These are phyloP conservation scores for Rhinocladiella mackenziei DNA, from an alignment of 2,329 filamentous ascomycete species.

Conservation along the genomic window DNA sequence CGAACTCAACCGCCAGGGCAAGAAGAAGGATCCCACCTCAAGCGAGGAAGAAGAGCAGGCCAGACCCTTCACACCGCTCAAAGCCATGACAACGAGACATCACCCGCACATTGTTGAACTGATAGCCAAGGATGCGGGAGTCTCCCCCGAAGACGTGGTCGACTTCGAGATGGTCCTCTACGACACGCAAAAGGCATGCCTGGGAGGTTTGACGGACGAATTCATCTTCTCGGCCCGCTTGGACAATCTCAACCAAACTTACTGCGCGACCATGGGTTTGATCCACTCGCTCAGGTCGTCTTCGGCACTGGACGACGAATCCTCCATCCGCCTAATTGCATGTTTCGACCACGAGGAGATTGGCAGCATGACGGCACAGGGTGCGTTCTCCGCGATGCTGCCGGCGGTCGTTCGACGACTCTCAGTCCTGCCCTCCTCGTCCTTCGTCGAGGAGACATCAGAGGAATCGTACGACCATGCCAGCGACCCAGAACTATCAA, in stretches of 20 bases:
- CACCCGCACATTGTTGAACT: slow-evolving; percentile 83
- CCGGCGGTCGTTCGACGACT: slow-evolving; percentile 82
- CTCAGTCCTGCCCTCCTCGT: slow-evolving; percentile 67
- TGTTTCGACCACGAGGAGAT: slow-evolving; percentile 99
- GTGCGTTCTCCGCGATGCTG: slow-evolving; percentile 86
- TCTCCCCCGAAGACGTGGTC: slow-evolving; percentile 66
- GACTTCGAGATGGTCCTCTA: slow-evolving; percentile 98
- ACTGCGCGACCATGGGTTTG: slow-evolving; percentile 80
- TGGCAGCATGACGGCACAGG: slow-evolving; percentile 85
- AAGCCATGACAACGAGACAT: slow-evolving; percentile 74
- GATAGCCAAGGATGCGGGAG: slow-evolving; percentile 73
- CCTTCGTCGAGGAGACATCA: slow-evolving; percentile 48
- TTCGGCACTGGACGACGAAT: slow-evolving; percentile 67
- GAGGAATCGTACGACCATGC: slow-evolving; percentile 63
- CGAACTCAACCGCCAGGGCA: slow-evolving; percentile 72
- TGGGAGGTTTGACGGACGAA: slow-evolving; percentile 88
- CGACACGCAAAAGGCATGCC: slow-evolving; percentile 84
- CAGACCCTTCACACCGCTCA: slow-evolving; percentile 66
- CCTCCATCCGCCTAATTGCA: slow-evolving; percentile 81
- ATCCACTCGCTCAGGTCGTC: slow-evolving; percentile 69
- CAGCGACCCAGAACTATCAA: slow-evolving; percentile 60
- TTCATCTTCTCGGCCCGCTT: slow-evolving; percentile 94
- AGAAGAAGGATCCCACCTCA: slow-evolving; percentile 32
- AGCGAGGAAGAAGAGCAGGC: slow-evolving; percentile 43
- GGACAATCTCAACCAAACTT: slow-evolving; percentile 95